A percentile compares a stretch with the other conserved stretches of the same genome.
phyloP scores from a whole-genome alignment of 108 stramenopile genomes.

The Skeletonema tropicum region DNA sequence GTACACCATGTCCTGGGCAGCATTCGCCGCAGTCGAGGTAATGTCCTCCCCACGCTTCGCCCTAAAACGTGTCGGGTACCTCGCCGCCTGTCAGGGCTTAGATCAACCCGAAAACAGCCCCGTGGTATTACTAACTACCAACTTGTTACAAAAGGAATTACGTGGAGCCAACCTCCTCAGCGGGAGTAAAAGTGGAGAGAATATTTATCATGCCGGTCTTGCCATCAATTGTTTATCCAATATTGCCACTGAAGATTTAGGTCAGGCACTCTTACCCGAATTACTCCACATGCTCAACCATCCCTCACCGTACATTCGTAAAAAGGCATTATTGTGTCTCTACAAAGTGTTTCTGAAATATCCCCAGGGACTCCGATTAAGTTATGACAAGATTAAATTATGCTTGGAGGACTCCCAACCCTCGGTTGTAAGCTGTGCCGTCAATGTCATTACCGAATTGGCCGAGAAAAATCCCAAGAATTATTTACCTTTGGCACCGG shows the following conservation, averaged over 20 bases:
- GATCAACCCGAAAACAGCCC: conserved; percentile 88
- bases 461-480: conserved; percentile 97
- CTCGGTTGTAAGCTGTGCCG: conserved; percentile 95
- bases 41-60: conserved; percentile 95
- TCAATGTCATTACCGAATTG: conserved; percentile 98
- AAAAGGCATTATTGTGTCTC: conserved; percentile 95
- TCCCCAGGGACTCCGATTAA: conserved; percentile 98
- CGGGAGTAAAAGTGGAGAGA: conserved; percentile 42
- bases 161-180: conserved; percentile 56
- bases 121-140: conserved; percentile 96
- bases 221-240: conserved; percentile 97
- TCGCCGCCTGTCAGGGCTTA: conserved; percentile 95
- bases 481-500: conserved; percentile 96
- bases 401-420: conserved; percentile 91
- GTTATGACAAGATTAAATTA: conserved; percentile 92
- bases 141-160: conserved; percentile 96
- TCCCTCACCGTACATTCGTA: conserved; percentile 94
- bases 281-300: conserved; percentile 81
- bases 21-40: conserved; percentile 94
- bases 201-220: conserved; percentile 93
- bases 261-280: conserved; percentile 91
- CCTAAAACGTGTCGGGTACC: conserved; percentile 94
- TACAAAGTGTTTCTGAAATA: conserved; percentile 98
- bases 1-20: conserved; percentile 96
- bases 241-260: conserved; percentile 96